Evolutionary conservation across 495 filamentous ascomycete species (phyloP), one percentile per base, ranked within the genome.

Genomic region (Monascus purpureus): DNA sequence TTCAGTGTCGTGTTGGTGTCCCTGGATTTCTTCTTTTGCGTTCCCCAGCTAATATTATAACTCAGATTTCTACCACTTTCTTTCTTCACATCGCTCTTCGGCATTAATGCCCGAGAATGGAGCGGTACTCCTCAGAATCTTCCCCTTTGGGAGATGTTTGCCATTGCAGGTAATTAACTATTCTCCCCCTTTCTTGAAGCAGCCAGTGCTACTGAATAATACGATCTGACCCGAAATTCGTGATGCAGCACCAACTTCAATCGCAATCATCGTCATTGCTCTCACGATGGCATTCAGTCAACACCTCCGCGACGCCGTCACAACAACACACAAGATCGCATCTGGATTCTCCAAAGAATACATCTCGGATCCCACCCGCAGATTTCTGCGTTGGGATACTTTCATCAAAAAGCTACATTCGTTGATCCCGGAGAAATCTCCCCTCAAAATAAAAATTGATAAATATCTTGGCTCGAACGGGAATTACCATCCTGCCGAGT

Each of bases 11-110:
- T 78, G 38, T 77, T 68, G 46, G 52, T 71, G 6, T 53, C 59
- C 1, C 47, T 70, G 6, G 61, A 54, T 23, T 72, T 71, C 49
- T 70, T 72, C 38, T 68, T 67, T 1, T 57, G 59, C 14, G 34
- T 71, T 4, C 69, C 70, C 31, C 66, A 66, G 13, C 65, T 72
- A 55, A 70, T n/a, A n/a, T n/a, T n/a, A n/a, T n/a, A n/a, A n/a
- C n/a, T n/a, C n/a, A 61, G 54, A 14, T 78, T 78, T 46, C 50
- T 80, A 7, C 75, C 75, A 0, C 50, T 78, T 2, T 72, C 66
- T 13, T 80, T 80, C 53, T 78, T 80, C 47, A 77, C 75, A 0
- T 70, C 69, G 6, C 43, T 80, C 1, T 78, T 78, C 33, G 75
- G 75, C 14, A 73, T 80, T 54, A 78, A 80, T 35, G 65, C 68